Conservation (phyloP, 257 asterid genomes). For the Coffea canephora region DNA sequence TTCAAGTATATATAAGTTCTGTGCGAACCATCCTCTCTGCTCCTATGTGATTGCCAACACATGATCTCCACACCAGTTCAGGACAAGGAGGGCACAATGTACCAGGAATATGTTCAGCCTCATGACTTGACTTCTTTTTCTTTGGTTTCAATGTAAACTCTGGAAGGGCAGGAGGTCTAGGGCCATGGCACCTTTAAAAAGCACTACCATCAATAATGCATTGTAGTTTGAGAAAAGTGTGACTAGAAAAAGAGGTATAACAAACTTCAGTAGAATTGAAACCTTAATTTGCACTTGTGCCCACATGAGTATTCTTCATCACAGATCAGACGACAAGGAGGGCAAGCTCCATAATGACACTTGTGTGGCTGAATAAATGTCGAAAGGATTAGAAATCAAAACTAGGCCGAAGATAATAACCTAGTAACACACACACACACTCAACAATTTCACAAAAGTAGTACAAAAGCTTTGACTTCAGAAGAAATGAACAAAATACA, state of each 20-base stretch:
- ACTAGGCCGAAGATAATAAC: background rate
- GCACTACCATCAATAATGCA: constrained; percentile 11
- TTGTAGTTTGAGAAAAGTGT: constrained; percentile 17
- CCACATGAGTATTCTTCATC: constrained; percentile 78
- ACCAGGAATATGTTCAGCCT: constrained; percentile 60
- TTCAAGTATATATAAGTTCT: constrained; percentile 16
- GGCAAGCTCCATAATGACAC: constrained; percentile 96
- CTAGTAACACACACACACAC: background rate
- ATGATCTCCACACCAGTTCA: constrained; percentile 76
- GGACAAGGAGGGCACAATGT: constrained; percentile 85
- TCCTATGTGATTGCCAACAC: constrained; percentile 84
- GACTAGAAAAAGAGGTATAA: constrained; percentile 6
- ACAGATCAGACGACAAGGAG: constrained; percentile 68
- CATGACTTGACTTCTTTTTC: constrained; percentile 62
- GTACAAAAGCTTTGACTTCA: background rate
- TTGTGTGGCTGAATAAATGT: constrained; percentile 69
- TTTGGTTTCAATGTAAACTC: constrained; percentile 86
- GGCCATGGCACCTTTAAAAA: constrained; percentile 80
- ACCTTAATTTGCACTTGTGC: constrained; percentile 85
- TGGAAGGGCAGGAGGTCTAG: constrained; percentile 75
- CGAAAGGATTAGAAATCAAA: constrained; percentile 13
- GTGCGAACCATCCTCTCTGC: constrained; percentile 73
- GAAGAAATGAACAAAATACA: constrained; percentile 1
- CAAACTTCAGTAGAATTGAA: background rate
- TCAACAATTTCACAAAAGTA: background rate